Evolutionary conservation across 2,329 filamentous ascomycete genomes (phyloP).

Genomic region (Aspergillus clavatus): DNA sequence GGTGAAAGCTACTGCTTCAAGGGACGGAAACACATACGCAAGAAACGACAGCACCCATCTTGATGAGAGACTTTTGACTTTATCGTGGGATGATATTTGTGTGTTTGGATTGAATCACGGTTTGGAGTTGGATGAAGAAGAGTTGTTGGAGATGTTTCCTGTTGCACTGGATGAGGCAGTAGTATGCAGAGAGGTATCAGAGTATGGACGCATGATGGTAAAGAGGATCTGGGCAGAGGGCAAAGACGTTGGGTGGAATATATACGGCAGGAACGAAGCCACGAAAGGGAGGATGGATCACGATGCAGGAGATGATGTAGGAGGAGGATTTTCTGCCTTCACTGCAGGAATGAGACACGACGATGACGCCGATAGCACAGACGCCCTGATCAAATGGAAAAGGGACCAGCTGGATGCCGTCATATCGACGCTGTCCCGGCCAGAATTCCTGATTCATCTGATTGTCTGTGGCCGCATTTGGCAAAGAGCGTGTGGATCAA

Average conservation of each 20-base stretch:
- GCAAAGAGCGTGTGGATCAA: background rate
- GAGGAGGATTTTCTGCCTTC: background rate
- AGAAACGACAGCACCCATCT: constrained; percentile 78
- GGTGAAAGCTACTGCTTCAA: background rate
- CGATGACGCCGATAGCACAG: too few relatives aligned
- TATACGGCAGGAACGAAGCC: constrained; percentile 3
- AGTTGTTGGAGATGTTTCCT: background rate
- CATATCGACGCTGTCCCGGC: constrained; percentile 12
- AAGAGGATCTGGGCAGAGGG: background rate
- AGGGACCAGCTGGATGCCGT: constrained; percentile 11
- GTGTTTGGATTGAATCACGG: constrained; percentile 8
- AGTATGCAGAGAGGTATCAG: constrained; percentile 24
- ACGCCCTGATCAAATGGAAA: too few relatives aligned
- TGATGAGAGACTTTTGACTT: constrained; percentile 31
- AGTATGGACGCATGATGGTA: constrained; percentile 28
- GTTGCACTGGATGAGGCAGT: constrained; percentile 27
- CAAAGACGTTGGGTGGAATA: constrained; percentile 5
- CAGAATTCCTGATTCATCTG: background rate
- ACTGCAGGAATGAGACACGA: background rate
- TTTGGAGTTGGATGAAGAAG: constrained; percentile 13
- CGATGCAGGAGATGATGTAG: constrained; percentile 4
- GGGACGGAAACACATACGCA: constrained; percentile 61
- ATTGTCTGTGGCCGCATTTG: background rate
- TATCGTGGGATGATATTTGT: constrained; percentile 5
- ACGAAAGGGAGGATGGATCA: background rate